These are phyloP conservation scores for Hysterangium stoloniferum DNA, from an alignment of 768 basidiomycete genomes.

Conservation along the genomic window DNA sequence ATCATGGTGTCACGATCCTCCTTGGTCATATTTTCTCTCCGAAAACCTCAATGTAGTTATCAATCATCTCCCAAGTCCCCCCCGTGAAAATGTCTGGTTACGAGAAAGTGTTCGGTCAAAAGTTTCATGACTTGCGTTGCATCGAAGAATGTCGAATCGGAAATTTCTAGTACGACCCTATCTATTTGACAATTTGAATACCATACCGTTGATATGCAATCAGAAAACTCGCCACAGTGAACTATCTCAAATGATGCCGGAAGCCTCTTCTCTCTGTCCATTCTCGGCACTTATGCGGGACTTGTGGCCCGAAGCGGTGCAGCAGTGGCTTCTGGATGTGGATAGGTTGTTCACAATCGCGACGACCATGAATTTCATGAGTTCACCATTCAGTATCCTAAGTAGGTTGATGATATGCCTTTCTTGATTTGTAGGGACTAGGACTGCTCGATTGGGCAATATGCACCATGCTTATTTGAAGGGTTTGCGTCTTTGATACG, in stretches of 20 bases:
- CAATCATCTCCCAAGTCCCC: background rate
- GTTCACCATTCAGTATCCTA: background rate
- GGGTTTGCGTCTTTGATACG: background rate
- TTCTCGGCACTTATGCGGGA: background rate
- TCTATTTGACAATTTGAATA: background rate
- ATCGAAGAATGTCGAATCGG: background rate
- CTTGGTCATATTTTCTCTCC: too few relatives aligned
- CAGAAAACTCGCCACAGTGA: background rate
- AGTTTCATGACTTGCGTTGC: background rate
- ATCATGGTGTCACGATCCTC: too few relatives aligned
- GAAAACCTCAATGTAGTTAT: too few relatives aligned
- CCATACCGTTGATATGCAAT: background rate
- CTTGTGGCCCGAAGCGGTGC: background rate
- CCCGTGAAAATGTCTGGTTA: background rate
- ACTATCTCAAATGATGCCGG: background rate
- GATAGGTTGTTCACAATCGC: background rate
- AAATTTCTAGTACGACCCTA: background rate
- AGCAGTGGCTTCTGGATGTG: background rate
- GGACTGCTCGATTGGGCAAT: background rate
- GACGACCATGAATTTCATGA: background rate
- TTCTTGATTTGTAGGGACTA: background rate
- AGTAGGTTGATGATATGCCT: too few relatives aligned
- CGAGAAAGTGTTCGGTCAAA: background rate
- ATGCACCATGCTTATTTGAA: background rate
- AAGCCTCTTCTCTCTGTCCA: background rate